Evolutionary conservation across 345 rosid genomes (phyloP).

Genomic region (Ceriops tagal): DNA sequence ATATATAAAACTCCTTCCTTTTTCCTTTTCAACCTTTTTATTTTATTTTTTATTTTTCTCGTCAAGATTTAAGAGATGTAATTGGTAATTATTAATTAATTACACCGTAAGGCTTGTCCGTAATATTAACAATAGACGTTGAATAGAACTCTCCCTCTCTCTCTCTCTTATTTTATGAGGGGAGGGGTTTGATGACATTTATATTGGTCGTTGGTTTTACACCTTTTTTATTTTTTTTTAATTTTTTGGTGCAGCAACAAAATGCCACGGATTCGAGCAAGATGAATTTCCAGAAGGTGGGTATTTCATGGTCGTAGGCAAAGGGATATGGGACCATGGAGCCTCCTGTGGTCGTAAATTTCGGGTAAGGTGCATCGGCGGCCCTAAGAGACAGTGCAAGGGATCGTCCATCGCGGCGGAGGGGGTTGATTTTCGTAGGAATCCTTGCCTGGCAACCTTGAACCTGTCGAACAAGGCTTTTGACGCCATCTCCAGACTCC

Average conservation of each 20-base stretch:
- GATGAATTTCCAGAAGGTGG: constrained; percentile 29
- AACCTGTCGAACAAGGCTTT: constrained; percentile 29
- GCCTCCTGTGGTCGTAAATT: constrained; percentile 32
- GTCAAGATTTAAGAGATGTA: too few species aligned
- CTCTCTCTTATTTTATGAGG: too few species aligned
- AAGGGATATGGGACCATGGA: constrained; percentile 41
- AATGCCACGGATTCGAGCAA: constrained; percentile 20
- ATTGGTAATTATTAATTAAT: too few species aligned
- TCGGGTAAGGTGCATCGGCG: constrained; percentile 36
- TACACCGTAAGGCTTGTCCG: too few species aligned
- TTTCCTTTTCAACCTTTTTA: too few species aligned
- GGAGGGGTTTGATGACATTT: too few species aligned
- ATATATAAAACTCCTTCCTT: too few species aligned
- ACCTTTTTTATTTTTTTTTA: too few species aligned
- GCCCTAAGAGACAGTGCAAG: constrained; percentile 31
- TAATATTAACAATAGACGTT: too few species aligned
- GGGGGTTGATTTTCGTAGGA: constrained; percentile 27
- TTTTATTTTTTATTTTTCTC: too few species aligned
- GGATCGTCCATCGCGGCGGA: constrained; percentile 16
- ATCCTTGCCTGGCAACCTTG: constrained; percentile 29
- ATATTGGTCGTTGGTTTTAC: too few species aligned
- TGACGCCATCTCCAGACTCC: constrained; percentile 24
- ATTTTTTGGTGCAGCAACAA: constrained; percentile 20
- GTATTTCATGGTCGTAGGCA: constrained; percentile 24
- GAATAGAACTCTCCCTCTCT: too few species aligned